Evolutionary conservation across 257 asterid genomes (phyloP).

Genomic region (Lavandula angustifolia): DNA sequence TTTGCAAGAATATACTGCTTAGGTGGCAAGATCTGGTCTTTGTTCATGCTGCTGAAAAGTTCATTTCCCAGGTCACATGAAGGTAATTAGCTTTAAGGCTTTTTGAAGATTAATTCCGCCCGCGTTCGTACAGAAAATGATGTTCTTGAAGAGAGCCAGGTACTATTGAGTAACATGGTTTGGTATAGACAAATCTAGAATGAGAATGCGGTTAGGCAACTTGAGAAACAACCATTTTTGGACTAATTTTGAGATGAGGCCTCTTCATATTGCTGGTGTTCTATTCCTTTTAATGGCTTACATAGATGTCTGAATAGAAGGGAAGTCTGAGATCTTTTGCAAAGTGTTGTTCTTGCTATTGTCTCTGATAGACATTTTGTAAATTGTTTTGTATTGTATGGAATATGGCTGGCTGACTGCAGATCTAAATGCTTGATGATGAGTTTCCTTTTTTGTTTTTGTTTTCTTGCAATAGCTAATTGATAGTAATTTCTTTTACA

Average conservation of each 20-base stretch:
- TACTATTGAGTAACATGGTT: not conserved
- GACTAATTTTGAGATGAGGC: conserved; percentile 30
- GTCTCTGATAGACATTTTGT: conserved; percentile 22
- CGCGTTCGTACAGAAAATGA: conserved; percentile 15
- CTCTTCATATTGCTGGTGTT: conserved; percentile 31
- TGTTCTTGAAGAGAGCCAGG: conserved; percentile 9
- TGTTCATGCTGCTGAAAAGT: conserved; percentile 27
- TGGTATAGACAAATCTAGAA: conserved; percentile 8
- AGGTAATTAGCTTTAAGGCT: conserved; percentile 27
- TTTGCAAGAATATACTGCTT: not conserved
- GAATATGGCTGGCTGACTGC: conserved; percentile 3
- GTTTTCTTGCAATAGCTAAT: not conserved
- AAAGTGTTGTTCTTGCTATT: not conserved
- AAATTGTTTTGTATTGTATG: conserved; percentile 18
- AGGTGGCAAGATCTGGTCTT: conserved; percentile 17
- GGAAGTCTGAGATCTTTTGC: conserved; percentile 11
- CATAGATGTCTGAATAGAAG: conserved; percentile 27
- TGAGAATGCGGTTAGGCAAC: conserved; percentile 12
- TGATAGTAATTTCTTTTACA: no score
- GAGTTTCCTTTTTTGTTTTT: no score
- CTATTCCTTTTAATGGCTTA: not conserved
- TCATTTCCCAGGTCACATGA: conserved; percentile 22
- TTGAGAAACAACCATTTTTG: conserved; percentile 22
- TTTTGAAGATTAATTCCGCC: conserved; percentile 23
- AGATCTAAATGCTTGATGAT: no score